Evolutionary conservation across 1,284 basidiomycete genomes (phyloP), one percentile per base, ranked within the genome.

Genomic region (Fomitopsis pinicola): DNA sequence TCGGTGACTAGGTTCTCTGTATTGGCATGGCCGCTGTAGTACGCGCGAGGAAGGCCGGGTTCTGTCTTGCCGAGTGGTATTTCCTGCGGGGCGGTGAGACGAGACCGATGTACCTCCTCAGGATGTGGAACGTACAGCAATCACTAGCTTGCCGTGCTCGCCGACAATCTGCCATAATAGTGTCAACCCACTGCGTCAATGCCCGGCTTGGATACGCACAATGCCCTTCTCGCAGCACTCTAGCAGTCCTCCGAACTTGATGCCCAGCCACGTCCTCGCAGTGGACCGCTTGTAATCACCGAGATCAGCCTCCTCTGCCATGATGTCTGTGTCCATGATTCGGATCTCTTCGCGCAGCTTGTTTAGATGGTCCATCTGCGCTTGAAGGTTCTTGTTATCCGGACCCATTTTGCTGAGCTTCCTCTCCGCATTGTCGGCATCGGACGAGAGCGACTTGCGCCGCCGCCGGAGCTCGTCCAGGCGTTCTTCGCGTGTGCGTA

Each of bases 321-420:
- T 78, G 62, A 98, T 95, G 36, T 96, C 91, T 9, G 86, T 82
- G 71, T 97, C 94, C 72, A 97, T 79, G 22, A 76, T 71, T 10
- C 90, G 78, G 62, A 97, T 97, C 71, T 97, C 91, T 33, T 88
- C 86, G 46, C 90, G 82, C 44, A 97, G 77, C 17, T 80, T 80
- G 69, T 90, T 89, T 61, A 98, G 78, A 4, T 82, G 75, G 30
- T 94, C 90, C 0, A 88, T 92, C 76, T 97, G 95, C 62, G 79
- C 72, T 19, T 80, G 77, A 40, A 95, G 76, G 68, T 92, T 91
- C 81, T 97, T 98, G 78, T 97, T 89, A 76, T 95, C 94, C 0
- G 92, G 83, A 58, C 84, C 86, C 95, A 97, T 97, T 78, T 91
- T 97, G 72, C 83, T 84, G 30, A 98, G 81, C 74, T 95, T 97